phyloP scores from a whole-genome alignment of 2,329 filamentous ascomycete genomes.

The Daldinia eschscholtzii region DNA sequence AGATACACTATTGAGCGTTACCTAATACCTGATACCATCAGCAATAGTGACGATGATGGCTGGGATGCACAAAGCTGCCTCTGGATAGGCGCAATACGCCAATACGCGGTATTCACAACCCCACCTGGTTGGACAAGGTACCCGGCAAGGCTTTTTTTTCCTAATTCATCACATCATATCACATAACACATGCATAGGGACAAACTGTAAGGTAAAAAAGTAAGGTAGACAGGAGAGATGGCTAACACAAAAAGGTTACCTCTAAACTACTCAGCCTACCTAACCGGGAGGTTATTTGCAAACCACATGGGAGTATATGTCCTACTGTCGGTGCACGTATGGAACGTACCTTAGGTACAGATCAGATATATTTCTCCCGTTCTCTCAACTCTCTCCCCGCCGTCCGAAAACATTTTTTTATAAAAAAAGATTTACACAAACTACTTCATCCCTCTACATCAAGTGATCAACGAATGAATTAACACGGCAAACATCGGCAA shows the following conservation, averaged over 20 bases:
- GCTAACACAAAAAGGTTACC: conserved; percentile 22
- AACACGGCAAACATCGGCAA: conserved; percentile 5
- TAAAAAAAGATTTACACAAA: not conserved
- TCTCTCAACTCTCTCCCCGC: not conserved
- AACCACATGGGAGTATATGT: conserved; percentile 10
- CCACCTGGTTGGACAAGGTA: conserved; percentile 27
- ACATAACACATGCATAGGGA: not conserved
- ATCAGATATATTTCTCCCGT: not conserved
- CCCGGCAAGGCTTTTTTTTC: conserved; percentile 39
- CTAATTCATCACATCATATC: conserved; percentile 20
- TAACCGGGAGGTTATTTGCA: conserved; percentile 6
- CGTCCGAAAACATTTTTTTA: not conserved
- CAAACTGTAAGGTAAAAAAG: conserved; percentile 3
- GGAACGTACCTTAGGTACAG: not conserved
- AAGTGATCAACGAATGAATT: conserved; percentile 3
- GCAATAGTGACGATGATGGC: conserved; percentile 25
- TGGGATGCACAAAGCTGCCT: conserved; percentile 22
- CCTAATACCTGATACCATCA: conserved; percentile 12
- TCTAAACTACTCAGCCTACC: conserved; percentile 39
- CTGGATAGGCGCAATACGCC: conserved; percentile 8
- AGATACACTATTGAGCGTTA: conserved; percentile 4
- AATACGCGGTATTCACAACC: conserved; percentile 14
- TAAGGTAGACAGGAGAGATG: not conserved
- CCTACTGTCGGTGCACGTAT: not conserved
- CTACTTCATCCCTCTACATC: not conserved